Evolutionary conservation across 306 rosid species (phyloP), one percentile per base, ranked within the genome.

Genomic region (Cicer arietinum): DNA sequence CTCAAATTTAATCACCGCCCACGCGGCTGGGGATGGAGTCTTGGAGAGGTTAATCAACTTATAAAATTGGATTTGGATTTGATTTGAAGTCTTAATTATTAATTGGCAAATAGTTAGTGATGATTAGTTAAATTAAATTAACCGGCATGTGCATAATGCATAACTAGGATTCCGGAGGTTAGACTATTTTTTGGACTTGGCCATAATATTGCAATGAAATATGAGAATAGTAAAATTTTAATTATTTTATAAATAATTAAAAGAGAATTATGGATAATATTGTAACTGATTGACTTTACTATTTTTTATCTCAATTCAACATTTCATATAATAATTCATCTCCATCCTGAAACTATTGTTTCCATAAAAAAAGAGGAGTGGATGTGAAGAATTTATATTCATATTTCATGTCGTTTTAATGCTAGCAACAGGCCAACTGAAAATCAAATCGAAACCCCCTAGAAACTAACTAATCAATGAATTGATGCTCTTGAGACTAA

Each of bases 391-490:
- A 52, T 35, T 35, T 61, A 6, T 61, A 35, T 25, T 30, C 22
- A 35, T 8, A 56, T 67, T 57, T 59, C 12, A 45, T 50, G 45
- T 75, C 69, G 20, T 44, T 76, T 52, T 52, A 37, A 44, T 81
- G 78, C 44, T 71, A 64, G 52, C 67, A 81, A 77, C 63, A 6
- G 44, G 42, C 58, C 47, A 58, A 42, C 75, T 10, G 37, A 57
- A 80, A 61, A 63, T 40, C 6, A 35, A 67, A 65, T 44, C 16
- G 14, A 14, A 35, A 6, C 8, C 45, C 69, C 10, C 56, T 1
- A 35, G 11, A 44, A 67, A 45, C 20, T 63, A 76, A 81, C 17
- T 74, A 56, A 67, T 45, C 4, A 6, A 77, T 67, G 67, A 73
- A 73, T 68, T 69, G 70, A 80, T 17, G 7, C 41, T 14, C 7